Conservation (phyloP, 768 basidiomycete genomes). For the Boletus patriciae region DNA sequence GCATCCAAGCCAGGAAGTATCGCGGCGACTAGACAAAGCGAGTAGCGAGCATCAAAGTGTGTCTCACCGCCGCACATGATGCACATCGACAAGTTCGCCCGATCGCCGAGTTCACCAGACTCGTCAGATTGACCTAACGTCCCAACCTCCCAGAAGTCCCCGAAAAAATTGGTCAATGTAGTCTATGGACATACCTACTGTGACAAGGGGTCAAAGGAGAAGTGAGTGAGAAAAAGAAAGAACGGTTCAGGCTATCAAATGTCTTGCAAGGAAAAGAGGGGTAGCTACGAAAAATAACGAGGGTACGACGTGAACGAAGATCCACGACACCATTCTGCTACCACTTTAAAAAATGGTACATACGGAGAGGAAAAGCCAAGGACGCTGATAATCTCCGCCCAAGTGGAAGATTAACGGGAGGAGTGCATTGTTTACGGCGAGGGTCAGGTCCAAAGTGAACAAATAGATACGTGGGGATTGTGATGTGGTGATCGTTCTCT, state of each 20-base stretch:
- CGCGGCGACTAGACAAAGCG: background rate
- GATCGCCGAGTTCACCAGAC: too few relatives aligned
- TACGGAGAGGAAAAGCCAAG: slow-evolving; percentile 5
- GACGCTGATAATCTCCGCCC: slow-evolving; percentile 7
- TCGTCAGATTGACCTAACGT: background rate
- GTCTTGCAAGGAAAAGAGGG: background rate
- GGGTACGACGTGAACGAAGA: slow-evolving; percentile 1
- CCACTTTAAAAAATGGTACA: background rate
- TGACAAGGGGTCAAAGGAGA: slow-evolving; percentile 10
- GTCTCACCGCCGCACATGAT: too few relatives aligned
- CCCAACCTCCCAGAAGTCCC: background rate
- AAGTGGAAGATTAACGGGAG: slow-evolving; percentile 18
- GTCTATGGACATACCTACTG: slow-evolving; percentile 25
- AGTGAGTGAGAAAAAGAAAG: background rate
- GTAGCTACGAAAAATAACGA: background rate
- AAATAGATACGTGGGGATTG: slow-evolving; percentile 35
- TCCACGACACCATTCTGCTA: slow-evolving; percentile 1
- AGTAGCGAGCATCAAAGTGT: background rate
- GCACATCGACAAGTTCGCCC: too few relatives aligned
- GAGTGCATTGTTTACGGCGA: slow-evolving; percentile 17
- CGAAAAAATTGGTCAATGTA: slow-evolving; percentile 23
- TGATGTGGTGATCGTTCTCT: slow-evolving; percentile 23
- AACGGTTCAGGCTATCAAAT: slow-evolving; percentile 10
- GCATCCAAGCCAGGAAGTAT: background rate
- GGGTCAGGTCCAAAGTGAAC: slow-evolving; percentile 28